Evolutionary conservation across 2,329 filamentous ascomycete genomes (phyloP), one percentile per base, ranked within the genome.

Genomic region (Phyllosticta capitalensis): DNA sequence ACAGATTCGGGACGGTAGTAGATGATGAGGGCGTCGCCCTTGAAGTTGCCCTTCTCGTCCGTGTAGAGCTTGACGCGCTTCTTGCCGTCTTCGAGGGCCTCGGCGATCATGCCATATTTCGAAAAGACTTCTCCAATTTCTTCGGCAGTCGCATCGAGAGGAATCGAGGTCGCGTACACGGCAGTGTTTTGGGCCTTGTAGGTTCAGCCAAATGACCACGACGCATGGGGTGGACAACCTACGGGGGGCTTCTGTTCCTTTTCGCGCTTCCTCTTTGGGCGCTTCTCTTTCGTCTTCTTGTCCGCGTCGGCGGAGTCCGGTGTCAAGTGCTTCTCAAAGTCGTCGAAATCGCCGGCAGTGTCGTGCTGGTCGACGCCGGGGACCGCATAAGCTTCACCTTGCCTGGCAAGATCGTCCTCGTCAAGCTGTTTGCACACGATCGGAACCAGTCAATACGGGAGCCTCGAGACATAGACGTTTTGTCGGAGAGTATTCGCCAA

Each of bases 1-100:
- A 99, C 92, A n/a, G 89, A 95, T 69, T 95, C 91, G 0, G 91
- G 88, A 66, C 94, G 90, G 81, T 96, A 96, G 76, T 95, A 99
- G 38, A 97, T 89, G 58, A 99, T 79, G 30, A 99, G 80, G 2
- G 90, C 92, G 70, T 97, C 92, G 62, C 94, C 94, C 71, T 96
- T 97, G 80, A 96, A 95, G 17, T 84, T 83, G 20, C 91, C 94
- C 1, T 86, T 75, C 1, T 88, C 84, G 70, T 96, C 86, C 20
- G 80, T 84, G 75, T 99, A 99, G 73, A 99, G 84, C 76, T 96
- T 97, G 75, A 99, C 92, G 45, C 94, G 87, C 52, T 90, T 90
- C 52, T 85, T 83, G 60, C 90, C 89, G 67, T 86, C 91, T 68
- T 96, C 92, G 64, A 96, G 92, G 74, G 95, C 89, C 74, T 97